Conservation (phyloP, 345 rosid genomes). For the Hypericum perforatum region DNA sequence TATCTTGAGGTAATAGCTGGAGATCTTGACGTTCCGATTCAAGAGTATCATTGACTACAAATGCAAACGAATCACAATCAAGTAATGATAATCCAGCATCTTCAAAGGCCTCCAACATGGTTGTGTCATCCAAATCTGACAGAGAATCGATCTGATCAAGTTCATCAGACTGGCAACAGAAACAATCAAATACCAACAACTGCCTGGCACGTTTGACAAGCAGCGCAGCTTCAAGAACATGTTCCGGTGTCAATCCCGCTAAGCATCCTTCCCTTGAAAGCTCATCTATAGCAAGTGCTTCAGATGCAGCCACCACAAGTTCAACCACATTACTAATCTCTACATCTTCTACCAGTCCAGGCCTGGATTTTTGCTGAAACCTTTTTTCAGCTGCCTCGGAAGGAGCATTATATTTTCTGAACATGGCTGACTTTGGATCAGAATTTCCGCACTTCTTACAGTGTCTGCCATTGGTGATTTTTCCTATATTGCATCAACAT, state of each 20-base stretch:
- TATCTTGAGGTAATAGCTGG: conserved; percentile 6
- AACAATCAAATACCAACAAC: conserved; percentile 18
- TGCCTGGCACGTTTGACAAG: conserved; percentile 49
- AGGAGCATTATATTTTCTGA: no score
- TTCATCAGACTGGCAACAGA: conserved; percentile 16
- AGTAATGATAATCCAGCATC: conserved; percentile 39
- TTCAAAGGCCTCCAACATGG: conserved; percentile 39
- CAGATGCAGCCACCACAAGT: conserved; percentile 60
- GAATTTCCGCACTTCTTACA: no score
- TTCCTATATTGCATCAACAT: no score
- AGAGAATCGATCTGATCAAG: conserved; percentile 29
- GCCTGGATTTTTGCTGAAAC: no score
- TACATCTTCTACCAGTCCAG: conserved; percentile 6
- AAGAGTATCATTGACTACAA: no score
- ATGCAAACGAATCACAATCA: conserved; percentile 24
- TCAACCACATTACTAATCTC: conserved; percentile 41
- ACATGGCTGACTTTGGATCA: no score
- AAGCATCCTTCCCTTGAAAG: conserved; percentile 27
- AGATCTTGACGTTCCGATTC: conserved; percentile 12
- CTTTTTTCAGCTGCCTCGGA: no score
- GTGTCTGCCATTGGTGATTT: no score
- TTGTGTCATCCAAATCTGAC: conserved; percentile 33
- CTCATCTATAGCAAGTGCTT: conserved; percentile 52
- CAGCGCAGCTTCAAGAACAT: conserved; percentile 53
- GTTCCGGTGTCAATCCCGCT: conserved; percentile 21